Conservation (phyloP, 1,139 yeast genomes). For the Geotrichum citri-aurantii region DNA sequence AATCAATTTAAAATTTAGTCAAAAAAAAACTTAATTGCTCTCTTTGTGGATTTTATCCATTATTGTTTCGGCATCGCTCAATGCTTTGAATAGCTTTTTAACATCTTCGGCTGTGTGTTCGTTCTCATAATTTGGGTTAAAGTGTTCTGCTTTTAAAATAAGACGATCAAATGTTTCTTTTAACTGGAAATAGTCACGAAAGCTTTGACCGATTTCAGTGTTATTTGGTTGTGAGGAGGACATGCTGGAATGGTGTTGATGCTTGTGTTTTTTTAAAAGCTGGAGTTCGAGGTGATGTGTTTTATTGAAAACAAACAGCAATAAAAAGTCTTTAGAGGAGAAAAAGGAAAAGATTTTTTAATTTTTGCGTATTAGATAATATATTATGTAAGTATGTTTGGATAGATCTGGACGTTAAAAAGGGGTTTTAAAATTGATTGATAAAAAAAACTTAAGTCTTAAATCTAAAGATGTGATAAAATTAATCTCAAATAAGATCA, state of each 20-base stretch:
- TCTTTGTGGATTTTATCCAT: conserved; percentile 3
- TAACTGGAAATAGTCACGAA: not conserved
- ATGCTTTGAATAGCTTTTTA: not conserved
- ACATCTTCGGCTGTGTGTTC: not conserved
- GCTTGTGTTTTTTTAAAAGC: not conserved
- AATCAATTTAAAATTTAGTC: too few relatives aligned
- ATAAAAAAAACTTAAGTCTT: too few relatives aligned
- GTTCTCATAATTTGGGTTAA: not conserved
- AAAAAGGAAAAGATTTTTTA: too few relatives aligned
- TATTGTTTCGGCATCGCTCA: not conserved
- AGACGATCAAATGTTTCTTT: conserved; percentile 1
- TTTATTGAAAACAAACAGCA: too few relatives aligned
- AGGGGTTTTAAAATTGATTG: too few relatives aligned
- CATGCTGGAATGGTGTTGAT: not conserved
- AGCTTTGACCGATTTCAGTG: not conserved
- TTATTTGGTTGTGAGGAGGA: not conserved
- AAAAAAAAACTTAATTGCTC: too few relatives aligned
- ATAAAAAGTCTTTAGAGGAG: too few relatives aligned
- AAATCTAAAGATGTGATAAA: too few relatives aligned
- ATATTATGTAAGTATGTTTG: too few relatives aligned
- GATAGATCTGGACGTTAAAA: too few relatives aligned
- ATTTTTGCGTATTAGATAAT: too few relatives aligned
- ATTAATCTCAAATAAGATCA: too few relatives aligned
- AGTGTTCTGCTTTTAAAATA: conserved; percentile 1
- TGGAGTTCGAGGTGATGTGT: not conserved